Conservation (phyloP, 352 stramenopile genomes). For the Blastocystis hominis region DNA sequence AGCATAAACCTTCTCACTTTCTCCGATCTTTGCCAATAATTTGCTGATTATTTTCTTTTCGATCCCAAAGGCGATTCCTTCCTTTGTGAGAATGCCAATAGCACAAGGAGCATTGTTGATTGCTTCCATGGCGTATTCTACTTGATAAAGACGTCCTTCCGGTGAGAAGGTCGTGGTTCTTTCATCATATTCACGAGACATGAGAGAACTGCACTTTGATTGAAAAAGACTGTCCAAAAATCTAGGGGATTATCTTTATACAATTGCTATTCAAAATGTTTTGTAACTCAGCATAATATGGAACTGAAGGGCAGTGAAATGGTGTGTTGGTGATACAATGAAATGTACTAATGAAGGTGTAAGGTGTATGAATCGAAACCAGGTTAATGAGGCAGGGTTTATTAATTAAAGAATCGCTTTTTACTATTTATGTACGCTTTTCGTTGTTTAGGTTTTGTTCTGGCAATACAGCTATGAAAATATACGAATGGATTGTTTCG, state of each 20-base stretch:
- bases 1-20: slow-evolving; percentile 97
- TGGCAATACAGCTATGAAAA: too few species aligned
- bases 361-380: background rate
- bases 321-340: too few species aligned
- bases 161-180: slow-evolving; percentile 98
- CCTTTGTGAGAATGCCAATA: slow-evolving; percentile 76
- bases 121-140: slow-evolving; percentile 98
- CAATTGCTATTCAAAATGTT: background rate
- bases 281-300: background rate
- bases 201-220: background rate
- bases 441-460: too few species aligned
- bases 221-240: background rate
- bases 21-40: slow-evolving; percentile 90
- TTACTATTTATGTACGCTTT: too few species aligned
- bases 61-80: slow-evolving; percentile 92
- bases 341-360: background rate
- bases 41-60: slow-evolving; percentile 95
- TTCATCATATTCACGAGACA: slow-evolving; percentile 79
- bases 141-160: slow-evolving; percentile 90
- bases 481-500: too few species aligned
- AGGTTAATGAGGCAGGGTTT: background rate
- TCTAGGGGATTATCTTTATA: background rate
- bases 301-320: background rate
- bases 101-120: slow-evolving; percentile 88
- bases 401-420: too few species aligned